Base-by-base conservation (phyloP, 805 yeast species). In the Torulaspora indica region DNA sequence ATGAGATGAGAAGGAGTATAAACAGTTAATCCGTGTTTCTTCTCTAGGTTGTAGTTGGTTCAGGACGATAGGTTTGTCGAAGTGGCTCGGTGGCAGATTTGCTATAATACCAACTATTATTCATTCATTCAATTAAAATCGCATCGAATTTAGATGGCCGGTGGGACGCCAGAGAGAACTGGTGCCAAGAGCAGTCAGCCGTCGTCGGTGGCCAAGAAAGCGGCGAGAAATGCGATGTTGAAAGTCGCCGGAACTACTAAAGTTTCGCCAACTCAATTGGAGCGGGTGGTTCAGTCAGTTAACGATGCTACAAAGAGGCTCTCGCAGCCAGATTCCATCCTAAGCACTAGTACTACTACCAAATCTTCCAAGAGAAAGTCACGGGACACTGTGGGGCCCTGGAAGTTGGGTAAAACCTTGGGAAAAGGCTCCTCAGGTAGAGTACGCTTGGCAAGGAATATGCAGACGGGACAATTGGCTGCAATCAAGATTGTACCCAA, bases 371-470 rank as follows among this genome's bases (percentile, higher is more conserved):
- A 57, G 41, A 53, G 62, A 14, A 61, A 53, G 38, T 53, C 64
- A 10, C 54, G 67, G 46, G 68, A 70, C 47, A 69, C 70, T 23
- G 82, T 85, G 18, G 95, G 95, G 1, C 95, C 95, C 12, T 85
- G 95, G 95, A 76, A 76, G 53, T 69, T 85, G 42, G 93, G 93
- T 14, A 78, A 80, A 56, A 82, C 91, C 4, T 65, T 85, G 40
- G 95, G 95, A 3, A 74, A 85, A 54, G 95, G 95, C 13, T 85
- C 93, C 38, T 83, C 93, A 0, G 91, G 91, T 3, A 72, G 90
- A 43, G 95, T 85, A 1, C 70, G 86, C 18, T 63, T 85, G 32
- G 93, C 90, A 9, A 83, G 82, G 46, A 83, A 85, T 60, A 69
- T 74, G 48, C 64, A 68, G 20, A 79, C 83, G 1, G 90, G 91